phyloP scores from a whole-genome alignment of 1,284 basidiomycete genomes.

The Malassezia japonica region DNA sequence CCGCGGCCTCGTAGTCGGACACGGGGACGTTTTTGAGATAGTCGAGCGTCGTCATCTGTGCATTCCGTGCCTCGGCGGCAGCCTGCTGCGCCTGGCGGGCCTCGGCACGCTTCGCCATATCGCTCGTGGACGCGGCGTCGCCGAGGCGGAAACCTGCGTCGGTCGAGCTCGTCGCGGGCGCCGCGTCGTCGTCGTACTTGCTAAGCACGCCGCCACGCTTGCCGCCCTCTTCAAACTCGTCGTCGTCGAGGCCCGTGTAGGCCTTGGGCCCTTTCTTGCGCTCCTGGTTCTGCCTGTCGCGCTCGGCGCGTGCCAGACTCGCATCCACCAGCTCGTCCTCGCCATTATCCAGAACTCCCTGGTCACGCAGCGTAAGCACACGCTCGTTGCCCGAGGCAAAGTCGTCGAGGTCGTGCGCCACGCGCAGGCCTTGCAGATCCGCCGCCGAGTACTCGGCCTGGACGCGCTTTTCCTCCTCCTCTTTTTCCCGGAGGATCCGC shows the following conservation, averaged over 20 bases:
- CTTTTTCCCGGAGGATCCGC: constrained; percentile 64
- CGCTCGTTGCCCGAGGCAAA: constrained; percentile 68
- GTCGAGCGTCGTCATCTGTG: constrained; percentile 66
- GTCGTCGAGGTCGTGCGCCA: constrained; percentile 78
- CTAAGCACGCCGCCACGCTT: constrained; percentile 72
- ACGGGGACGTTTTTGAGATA: constrained; percentile 74
- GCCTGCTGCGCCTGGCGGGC: constrained; percentile 54
- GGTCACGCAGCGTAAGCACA: constrained; percentile 92
- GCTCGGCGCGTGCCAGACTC: constrained; percentile 77
- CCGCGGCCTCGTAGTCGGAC: constrained; percentile 79
- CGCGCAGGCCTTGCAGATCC: constrained; percentile 85
- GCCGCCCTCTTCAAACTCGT: constrained; percentile 59
- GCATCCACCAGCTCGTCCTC: constrained; percentile 97
- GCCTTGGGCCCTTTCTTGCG: constrained; percentile 77
- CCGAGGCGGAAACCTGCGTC: constrained; percentile 28
- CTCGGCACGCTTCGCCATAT: constrained; percentile 24
- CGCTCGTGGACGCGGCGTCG: constrained; percentile 17
- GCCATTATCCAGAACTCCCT: constrained; percentile 80
- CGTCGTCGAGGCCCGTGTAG: constrained; percentile 94
- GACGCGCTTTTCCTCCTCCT: constrained; percentile 54
- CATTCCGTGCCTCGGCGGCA: constrained; percentile 51
- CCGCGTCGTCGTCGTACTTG: constrained; percentile 67
- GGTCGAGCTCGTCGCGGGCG: neutral
- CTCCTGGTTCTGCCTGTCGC: constrained; percentile 65
- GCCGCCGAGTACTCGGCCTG: constrained; percentile 55